These are phyloP conservation scores for Mychonastes homosphaera DNA, from an alignment of 139 green algal genomes.

Conservation along the genomic window DNA sequence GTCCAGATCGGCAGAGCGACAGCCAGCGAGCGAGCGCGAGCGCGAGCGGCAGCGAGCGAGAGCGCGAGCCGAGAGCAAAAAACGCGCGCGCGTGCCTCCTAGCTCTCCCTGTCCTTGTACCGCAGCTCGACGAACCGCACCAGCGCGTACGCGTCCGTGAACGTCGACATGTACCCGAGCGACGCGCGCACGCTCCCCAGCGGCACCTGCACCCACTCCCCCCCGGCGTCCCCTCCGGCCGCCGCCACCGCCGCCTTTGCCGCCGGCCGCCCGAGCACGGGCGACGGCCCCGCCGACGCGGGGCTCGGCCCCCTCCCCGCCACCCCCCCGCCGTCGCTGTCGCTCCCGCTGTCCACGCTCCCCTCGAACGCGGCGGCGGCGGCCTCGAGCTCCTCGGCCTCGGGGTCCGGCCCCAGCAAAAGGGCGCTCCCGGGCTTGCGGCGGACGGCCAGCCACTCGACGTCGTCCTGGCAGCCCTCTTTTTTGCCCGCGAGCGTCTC, in stretches of 20 bases:
- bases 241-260: too few species aligned
- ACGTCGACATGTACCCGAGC: conserved; percentile 52
- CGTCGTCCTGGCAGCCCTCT: conserved; percentile 61
- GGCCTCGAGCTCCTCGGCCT: not conserved
- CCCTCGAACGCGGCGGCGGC: not conserved
- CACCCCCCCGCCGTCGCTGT: not conserved
- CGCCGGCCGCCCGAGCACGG: too few species aligned
- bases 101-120: conserved; percentile 37
- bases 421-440: too few species aligned
- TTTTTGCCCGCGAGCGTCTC: conserved; percentile 48
- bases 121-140: conserved; percentile 36
- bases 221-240: too few species aligned
- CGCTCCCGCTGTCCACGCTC: not conserved
- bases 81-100: conserved; percentile 3
- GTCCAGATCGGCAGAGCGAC: too few species aligned
- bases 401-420: too few species aligned
- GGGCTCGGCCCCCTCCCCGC: too few species aligned
- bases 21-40: too few species aligned
- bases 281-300: too few species aligned
- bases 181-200: conserved; percentile 45
- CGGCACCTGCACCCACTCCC: conserved; percentile 30
- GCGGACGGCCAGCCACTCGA: conserved; percentile 51
- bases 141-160: conserved; percentile 47
- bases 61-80: too few species aligned
- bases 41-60: too few species aligned